Conservation (phyloP, 345 rosid genomes). For the Linum tenue region DNA sequence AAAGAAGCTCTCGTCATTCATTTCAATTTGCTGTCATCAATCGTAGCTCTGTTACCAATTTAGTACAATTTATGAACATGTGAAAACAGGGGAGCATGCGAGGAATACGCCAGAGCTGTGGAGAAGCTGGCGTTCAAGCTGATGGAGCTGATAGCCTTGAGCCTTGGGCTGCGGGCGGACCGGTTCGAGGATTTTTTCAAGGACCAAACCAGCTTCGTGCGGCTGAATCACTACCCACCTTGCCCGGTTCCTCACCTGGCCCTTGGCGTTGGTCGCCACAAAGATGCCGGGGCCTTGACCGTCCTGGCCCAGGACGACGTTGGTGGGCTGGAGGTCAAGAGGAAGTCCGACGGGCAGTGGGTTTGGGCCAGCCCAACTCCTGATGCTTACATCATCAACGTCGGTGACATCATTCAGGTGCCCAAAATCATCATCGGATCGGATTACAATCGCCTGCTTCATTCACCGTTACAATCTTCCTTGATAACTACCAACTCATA, state of each 20-base stretch:
- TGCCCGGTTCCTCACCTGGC: slow-evolving; percentile 5
- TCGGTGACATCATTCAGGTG: slow-evolving; percentile 5
- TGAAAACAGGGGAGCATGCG: slow-evolving; percentile 1
- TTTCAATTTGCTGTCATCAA: no score
- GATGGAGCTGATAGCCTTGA: slow-evolving; percentile 1
- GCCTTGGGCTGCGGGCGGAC: not conserved
- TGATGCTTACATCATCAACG: slow-evolving; percentile 3
- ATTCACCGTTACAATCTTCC: no score
- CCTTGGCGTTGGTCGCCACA: slow-evolving; percentile 2
- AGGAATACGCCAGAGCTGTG: not conserved
- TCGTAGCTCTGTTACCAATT: no score
- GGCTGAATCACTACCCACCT: slow-evolving; percentile 6
- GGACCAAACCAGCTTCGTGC: slow-evolving; percentile 3
- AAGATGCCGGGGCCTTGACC: slow-evolving; percentile 1
- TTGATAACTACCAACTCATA: no score
- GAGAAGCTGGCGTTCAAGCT: not conserved
- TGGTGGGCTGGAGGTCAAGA: slow-evolving; percentile 1
- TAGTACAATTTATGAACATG: not conserved
- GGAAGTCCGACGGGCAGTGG: slow-evolving; percentile 3
- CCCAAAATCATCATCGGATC: not conserved
- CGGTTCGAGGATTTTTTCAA: not conserved
- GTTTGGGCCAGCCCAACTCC: not conserved
- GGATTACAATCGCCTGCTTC: not conserved
- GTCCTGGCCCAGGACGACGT: slow-evolving; percentile 1
- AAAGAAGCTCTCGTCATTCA: not conserved